Conservation (phyloP, 2,329 filamentous ascomycete species). For the Paradendryphiella salina region DNA sequence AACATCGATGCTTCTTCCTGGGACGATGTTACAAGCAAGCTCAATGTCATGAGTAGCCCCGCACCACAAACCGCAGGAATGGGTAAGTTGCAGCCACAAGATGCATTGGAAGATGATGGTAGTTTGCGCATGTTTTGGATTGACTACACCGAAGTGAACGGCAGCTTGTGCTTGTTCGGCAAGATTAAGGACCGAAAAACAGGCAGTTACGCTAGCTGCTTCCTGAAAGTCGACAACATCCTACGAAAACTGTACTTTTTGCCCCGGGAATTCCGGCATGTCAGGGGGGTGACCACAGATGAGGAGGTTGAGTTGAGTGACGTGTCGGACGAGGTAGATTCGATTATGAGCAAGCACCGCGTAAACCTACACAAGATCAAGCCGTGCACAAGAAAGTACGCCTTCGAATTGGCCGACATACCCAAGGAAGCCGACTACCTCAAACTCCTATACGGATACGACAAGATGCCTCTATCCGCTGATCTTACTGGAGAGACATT, state of each 20-base stretch:
- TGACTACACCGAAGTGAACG: conserved; percentile 91
- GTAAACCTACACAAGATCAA: conserved; percentile 95
- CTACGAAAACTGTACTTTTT: conserved; percentile 91
- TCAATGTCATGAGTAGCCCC: conserved; percentile 82
- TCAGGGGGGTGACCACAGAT: conserved; percentile 67
- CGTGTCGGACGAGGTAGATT: conserved; percentile 87
- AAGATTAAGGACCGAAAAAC: conserved; percentile 91
- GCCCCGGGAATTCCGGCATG: conserved; percentile 68
- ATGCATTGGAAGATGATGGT: conserved; percentile 92
- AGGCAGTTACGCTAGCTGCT: conserved; percentile 81
- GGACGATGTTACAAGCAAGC: conserved; percentile 81
- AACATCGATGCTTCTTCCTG: conserved; percentile 75
- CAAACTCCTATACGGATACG: conserved; percentile 94
- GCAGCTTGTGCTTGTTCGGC: conserved; percentile 89
- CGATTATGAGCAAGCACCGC: conserved; percentile 81
- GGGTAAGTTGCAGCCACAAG: conserved; percentile 79
- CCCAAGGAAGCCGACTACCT: conserved; percentile 90
- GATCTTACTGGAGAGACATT: conserved; percentile 82
- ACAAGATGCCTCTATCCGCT: conserved; percentile 73
- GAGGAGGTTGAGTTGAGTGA: conserved; percentile 85
- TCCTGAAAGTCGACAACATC: conserved; percentile 94
- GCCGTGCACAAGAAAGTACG: conserved; percentile 84
- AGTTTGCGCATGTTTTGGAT: conserved; percentile 95
- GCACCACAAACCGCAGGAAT: conserved; percentile 64
- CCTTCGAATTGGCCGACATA: conserved; percentile 85